These are phyloP conservation scores for Macadamia tetraphylla DNA, from an alignment of 164 flowering plant species.

Conservation along the genomic window DNA sequence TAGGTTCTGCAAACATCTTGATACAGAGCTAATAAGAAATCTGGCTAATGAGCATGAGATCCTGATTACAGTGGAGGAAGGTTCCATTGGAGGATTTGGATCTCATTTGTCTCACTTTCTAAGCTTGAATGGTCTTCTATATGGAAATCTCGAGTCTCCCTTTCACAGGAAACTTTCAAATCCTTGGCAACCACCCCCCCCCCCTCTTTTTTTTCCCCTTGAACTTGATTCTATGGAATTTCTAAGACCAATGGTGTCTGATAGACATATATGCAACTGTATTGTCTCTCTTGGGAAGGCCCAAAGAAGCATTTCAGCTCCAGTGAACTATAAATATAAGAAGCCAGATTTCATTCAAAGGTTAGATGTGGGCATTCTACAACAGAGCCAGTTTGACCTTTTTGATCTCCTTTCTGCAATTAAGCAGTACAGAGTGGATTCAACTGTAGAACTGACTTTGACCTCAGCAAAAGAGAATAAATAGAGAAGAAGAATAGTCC, in stretches of 20 bases:
- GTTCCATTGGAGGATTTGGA: background rate
- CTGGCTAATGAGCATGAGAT: slow-evolving; percentile 3
- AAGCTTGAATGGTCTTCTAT: background rate
- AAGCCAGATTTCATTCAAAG: no score
- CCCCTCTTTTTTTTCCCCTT: no score
- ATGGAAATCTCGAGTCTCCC: background rate
- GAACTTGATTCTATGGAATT: background rate
- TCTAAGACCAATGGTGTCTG: slow-evolving; percentile 13
- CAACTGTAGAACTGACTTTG: no score
- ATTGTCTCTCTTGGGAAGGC: slow-evolving; percentile 21
- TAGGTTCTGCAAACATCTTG: slow-evolving; percentile 6
- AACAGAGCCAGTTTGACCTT: no score
- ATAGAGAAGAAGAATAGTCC: no score
- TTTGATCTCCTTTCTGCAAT: no score
- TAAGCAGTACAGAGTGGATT: no score
- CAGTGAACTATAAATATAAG: slow-evolving; percentile 14
- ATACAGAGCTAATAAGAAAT: background rate
- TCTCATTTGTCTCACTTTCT: background rate
- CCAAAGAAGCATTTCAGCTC: slow-evolving; percentile 45
- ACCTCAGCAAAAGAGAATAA: no score
- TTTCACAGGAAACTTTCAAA: background rate
- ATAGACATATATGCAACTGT: slow-evolving; percentile 73
- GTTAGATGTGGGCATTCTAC: no score
- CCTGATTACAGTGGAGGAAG: background rate
- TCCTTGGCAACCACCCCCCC: no score